phyloP scores from a whole-genome alignment of 805 yeast genomes.

The Suhomyces canberraensis region DNA sequence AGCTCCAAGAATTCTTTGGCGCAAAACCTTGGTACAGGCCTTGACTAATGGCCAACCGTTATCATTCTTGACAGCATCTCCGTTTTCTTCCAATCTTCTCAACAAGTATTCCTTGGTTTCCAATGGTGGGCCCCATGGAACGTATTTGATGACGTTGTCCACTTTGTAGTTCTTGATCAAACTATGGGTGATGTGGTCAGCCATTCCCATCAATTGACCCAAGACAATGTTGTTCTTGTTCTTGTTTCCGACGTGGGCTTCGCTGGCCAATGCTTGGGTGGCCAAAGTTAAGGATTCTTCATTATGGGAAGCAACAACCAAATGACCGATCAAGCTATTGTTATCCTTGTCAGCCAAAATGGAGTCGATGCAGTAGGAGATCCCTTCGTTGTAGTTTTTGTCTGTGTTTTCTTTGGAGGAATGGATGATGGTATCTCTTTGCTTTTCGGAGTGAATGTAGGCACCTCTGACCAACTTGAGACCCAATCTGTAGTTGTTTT shows the following conservation, averaged over 20 bases:
- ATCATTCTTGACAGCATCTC: constrained; percentile 86
- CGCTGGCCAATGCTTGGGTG: constrained; percentile 48
- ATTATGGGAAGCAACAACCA: constrained; percentile 92
- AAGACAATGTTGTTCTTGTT: constrained; percentile 64
- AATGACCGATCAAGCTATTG: constrained; percentile 59
- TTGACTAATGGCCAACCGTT: constrained; percentile 73
- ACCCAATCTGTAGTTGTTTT: constrained; percentile 68
- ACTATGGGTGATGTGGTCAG: constrained; percentile 80
- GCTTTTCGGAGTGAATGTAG: constrained; percentile 83
- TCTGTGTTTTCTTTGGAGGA: constrained; percentile 80
- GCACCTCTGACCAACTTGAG: constrained; percentile 94
- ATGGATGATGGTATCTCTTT: constrained; percentile 66
- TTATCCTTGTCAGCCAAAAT: constrained; percentile 45
- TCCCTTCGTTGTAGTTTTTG: constrained; percentile 66
- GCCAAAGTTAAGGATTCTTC: constrained; percentile 72
- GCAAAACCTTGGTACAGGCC: constrained; percentile 38
- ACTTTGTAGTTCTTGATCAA: constrained; percentile 62
- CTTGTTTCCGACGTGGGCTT: constrained; percentile 3
- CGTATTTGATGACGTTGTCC: constrained; percentile 83
- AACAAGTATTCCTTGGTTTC: constrained; percentile 88
- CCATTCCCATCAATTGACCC: constrained; percentile 95
- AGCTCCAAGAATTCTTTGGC: constrained; percentile 18
- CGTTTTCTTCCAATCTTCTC: constrained; percentile 92
- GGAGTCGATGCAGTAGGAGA: constrained; percentile 57
- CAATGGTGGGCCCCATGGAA: constrained; percentile 96